phyloP scores from a whole-genome alignment of 2,329 filamentous ascomycete genomes.

The Metarhizium guizhouense region DNA sequence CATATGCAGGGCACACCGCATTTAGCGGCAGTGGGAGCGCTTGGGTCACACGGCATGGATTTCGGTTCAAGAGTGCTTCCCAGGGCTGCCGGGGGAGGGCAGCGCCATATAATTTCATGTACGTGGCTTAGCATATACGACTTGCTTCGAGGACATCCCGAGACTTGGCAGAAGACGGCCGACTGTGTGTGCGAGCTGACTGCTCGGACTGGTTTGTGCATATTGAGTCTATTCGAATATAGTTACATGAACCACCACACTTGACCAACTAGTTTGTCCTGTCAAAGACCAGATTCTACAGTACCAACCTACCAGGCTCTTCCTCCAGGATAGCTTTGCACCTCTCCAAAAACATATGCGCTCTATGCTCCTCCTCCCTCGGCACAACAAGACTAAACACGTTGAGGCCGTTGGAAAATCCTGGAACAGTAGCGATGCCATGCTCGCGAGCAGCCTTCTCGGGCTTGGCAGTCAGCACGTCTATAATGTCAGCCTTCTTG shows the following conservation, averaged over 20 bases:
- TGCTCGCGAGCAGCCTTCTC: constrained; percentile 14
- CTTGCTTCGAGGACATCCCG: no score
- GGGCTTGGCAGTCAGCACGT: constrained; percentile 50
- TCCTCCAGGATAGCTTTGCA: constrained; percentile 77
- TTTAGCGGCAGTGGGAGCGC: no score
- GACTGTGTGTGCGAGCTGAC: background rate
- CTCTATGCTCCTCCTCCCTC: constrained; percentile 72
- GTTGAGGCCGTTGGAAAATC: constrained; percentile 53
- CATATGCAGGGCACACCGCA: no score
- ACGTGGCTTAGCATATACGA: no score
- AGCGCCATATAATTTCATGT: no score
- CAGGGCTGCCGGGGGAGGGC: no score
- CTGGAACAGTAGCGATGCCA: constrained; percentile 27
- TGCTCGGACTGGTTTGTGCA: background rate
- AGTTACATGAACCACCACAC: constrained; percentile 19
- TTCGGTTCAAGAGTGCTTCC: no score
- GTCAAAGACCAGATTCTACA: constrained; percentile 28
- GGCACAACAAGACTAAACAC: constrained; percentile 76
- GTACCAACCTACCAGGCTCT: constrained; percentile 67
- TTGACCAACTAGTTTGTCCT: constrained; percentile 3
- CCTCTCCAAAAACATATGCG: constrained; percentile 72
- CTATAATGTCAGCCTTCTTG: constrained; percentile 62
- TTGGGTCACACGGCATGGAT: no score
- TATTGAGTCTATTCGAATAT: constrained; percentile 12
- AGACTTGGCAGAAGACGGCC: no score